Evolutionary conservation across 2,329 filamentous ascomycete species (phyloP).

Genomic region (Cladophialophora psammophila): DNA sequence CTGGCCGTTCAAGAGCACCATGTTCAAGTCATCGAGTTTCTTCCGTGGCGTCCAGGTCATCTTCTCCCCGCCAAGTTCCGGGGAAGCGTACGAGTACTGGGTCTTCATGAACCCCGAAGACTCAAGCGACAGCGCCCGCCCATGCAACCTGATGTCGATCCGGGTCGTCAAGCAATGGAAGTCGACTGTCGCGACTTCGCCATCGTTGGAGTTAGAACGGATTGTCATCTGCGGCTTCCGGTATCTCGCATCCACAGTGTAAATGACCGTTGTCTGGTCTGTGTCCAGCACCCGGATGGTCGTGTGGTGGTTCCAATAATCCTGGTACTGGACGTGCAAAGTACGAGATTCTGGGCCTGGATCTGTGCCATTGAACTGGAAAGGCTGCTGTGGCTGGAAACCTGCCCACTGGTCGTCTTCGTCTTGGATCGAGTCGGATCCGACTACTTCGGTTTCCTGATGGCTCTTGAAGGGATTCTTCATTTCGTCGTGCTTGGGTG

Average conservation of each 20-base stretch:
- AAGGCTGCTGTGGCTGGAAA: neutral
- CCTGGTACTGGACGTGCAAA: slow-evolving; percentile 6
- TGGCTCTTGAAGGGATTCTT: neutral
- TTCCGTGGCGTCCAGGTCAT: slow-evolving; percentile 16
- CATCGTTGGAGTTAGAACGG: neutral
- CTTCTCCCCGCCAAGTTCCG: slow-evolving; percentile 12
- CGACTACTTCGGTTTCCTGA: neutral
- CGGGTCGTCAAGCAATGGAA: slow-evolving; percentile 4
- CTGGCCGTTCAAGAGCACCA: slow-evolving; percentile 16
- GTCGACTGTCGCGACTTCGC: slow-evolving; percentile 8
- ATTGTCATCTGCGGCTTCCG: slow-evolving; percentile 18
- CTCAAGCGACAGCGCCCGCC: slow-evolving; percentile 1
- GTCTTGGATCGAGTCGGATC: neutral
- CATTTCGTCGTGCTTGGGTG: neutral
- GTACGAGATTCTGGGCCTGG: neutral
- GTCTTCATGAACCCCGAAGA: neutral
- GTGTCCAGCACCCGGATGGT: slow-evolving; percentile 4
- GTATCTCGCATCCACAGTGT: slow-evolving; percentile 11
- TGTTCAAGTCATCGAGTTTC: slow-evolving; percentile 19
- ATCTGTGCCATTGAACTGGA: neutral
- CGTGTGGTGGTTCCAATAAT: slow-evolving; percentile 15
- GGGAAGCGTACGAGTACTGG: slow-evolving; percentile 15
- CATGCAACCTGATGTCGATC: slow-evolving; percentile 9
- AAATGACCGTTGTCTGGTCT: neutral
- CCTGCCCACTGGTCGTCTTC: neutral